These are phyloP conservation scores for Kingdonia uniflora DNA, from an alignment of 164 flowering plant genomes.

Conservation along the genomic window DNA sequence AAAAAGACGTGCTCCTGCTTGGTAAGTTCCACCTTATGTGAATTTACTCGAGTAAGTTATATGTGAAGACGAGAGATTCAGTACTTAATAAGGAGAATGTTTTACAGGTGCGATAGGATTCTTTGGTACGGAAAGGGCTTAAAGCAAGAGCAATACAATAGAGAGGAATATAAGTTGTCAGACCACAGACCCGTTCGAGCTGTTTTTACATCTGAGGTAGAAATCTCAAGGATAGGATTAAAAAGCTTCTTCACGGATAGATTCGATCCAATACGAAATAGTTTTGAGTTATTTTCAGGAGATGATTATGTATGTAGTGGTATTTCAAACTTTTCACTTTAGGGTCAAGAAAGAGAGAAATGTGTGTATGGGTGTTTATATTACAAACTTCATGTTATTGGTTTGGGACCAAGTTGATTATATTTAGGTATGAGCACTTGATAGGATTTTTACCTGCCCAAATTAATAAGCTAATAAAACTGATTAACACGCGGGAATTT, in stretches of 20 bases:
- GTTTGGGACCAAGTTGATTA: too few relatives aligned
- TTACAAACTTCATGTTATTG: too few relatives aligned
- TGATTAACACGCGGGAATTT: too few relatives aligned
- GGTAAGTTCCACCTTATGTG: slow-evolving; percentile 26
- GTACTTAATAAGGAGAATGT: background rate
- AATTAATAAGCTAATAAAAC: too few relatives aligned
- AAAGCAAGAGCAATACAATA: slow-evolving; percentile 17
- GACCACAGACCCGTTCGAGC: slow-evolving; percentile 33
- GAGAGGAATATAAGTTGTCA: slow-evolving; percentile 21
- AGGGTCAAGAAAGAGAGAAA: too few relatives aligned
- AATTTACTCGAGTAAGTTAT: background rate
- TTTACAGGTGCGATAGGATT: slow-evolving; percentile 28
- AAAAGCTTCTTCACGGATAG: slow-evolving; percentile 34
- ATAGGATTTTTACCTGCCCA: too few relatives aligned
- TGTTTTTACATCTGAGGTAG: slow-evolving; percentile 23
- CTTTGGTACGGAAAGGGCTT: slow-evolving; percentile 28
- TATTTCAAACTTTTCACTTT: slow-evolving; percentile 24
- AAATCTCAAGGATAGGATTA: slow-evolving; percentile 8
- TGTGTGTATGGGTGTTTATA: too few relatives aligned
- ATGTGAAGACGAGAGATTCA: background rate
- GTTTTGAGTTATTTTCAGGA: slow-evolving; percentile 13
- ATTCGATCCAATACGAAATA: slow-evolving; percentile 14
- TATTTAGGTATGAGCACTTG: too few relatives aligned
- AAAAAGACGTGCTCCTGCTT: slow-evolving; percentile 57
- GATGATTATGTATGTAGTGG: slow-evolving; percentile 14